Percentiles rank a stretch among this genome's conserved stretches.
Conservation (phyloP, 805 yeast species). For the Metschnikowia lunata region DNA sequence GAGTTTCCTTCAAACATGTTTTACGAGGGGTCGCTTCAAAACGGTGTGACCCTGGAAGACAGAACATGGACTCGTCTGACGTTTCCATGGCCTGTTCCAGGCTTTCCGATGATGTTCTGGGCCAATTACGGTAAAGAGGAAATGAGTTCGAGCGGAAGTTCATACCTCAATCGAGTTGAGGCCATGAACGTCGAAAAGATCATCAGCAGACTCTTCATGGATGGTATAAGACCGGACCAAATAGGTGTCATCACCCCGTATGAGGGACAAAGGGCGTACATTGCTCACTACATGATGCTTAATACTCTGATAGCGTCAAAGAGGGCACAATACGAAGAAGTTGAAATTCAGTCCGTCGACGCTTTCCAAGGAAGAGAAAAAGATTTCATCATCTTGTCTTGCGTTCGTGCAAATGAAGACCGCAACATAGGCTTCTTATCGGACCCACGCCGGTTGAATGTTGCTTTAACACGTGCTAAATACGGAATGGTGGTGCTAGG, state of each 20-base stretch:
- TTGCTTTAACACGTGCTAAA: constrained; percentile 42
- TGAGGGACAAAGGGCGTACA: constrained; percentile 86
- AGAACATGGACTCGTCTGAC: constrained; percentile 49
- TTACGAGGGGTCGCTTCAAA: constrained; percentile 87
- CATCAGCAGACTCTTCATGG: constrained; percentile 65
- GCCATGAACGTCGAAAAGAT: constrained; percentile 84
- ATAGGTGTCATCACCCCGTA: constrained; percentile 94
- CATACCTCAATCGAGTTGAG: constrained; percentile 80
- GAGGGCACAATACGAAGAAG: constrained; percentile 58
- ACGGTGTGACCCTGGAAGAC: constrained; percentile 80
- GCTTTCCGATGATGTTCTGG: constrained; percentile 96
- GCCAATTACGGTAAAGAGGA: constrained; percentile 86
- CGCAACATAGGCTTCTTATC: constrained; percentile 40
- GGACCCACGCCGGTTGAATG: constrained; percentile 43
- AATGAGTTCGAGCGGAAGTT: constrained; percentile 73
- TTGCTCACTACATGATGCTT: constrained; percentile 71
- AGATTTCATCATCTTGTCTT: constrained; percentile 39
- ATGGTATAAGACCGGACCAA: constrained; percentile 64
- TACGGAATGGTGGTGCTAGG: constrained; percentile 58
- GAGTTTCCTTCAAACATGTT: constrained; percentile 90
- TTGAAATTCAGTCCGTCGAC: constrained; percentile 71
- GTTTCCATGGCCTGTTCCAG: constrained; percentile 90
- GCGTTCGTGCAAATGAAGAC: constrained; percentile 42
- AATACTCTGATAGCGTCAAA: constrained; percentile 44
- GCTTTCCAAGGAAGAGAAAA: constrained; percentile 44